Evolutionary conservation across 768 basidiomycete genomes (phyloP), one percentile per base, ranked within the genome.

Genomic region (Rhodotorula babjevae): DNA sequence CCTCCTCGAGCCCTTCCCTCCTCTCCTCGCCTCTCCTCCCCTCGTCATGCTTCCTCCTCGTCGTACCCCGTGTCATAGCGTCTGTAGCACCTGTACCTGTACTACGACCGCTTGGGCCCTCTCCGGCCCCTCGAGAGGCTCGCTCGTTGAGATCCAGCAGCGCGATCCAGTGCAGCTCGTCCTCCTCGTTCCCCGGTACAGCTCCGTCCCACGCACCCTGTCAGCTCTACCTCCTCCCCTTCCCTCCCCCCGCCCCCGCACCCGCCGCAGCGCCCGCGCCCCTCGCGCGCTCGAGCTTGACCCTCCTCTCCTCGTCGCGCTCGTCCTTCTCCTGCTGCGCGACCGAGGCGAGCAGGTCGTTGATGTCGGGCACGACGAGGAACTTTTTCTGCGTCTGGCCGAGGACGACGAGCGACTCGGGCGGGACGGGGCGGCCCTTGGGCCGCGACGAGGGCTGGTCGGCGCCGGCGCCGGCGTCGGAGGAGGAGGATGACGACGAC

Each of bases 371-470:
- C 55, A 76, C 72, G 71, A 78, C 69, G 59, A 79, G 59, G 61
- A 78, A 79, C 69, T 79, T 79, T 57, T 77, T 77, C 42, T 40
- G n/a, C 49, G 75, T 74, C 73, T 79, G 78, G 27, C 77, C 78
- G 72, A 79, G 73, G 57, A 78, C 60, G 56, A 74, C 67, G 52
- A 79, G 55, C 72, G 70, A 57, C 42, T 67, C 61, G 57, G 70
- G 36, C 27, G 71, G 71, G n/a, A 67, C 58, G 21, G 44, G 47
- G 19, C 63, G 59, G 36, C 36, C 36, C 36, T 36, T 36, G 36
- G 36, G 50, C 31, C 42, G 11, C n/a, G 9, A 9, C n/a, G 12
- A 8, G 11, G 62, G 53, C 23, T 61, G 5, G 47, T 50, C 33
- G 29, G 40, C 9, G 46, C n/a, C 49, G 44, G 18, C 9, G 47